Base-by-base conservation (phyloP, 495 filamentous ascomycete species). In the Lentithecium fluviatile region DNA sequence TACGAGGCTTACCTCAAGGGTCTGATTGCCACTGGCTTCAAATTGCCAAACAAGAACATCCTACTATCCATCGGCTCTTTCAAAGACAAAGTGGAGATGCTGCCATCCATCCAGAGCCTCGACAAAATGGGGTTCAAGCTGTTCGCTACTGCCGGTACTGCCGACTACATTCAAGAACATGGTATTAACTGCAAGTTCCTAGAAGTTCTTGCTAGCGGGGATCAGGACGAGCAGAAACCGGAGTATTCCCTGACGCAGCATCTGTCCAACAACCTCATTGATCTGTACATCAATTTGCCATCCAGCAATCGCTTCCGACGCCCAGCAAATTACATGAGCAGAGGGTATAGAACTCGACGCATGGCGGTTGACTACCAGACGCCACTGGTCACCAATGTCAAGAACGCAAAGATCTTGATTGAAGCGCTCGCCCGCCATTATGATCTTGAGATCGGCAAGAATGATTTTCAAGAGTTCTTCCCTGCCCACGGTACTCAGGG, bases 361-460 rank as follows among this genome's bases (percentile, higher is more conserved):
- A 96, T 98, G 94, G 94, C 94, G 25, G 94, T 98, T 20, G 94
- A 98, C 74, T 98, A 97, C 75, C 93, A 97, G 74, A 95, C 93
- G 40, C 94, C 94, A 38, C 76, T 98, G 65, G 91, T 98, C 26
- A 98, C 94, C 47, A 98, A 98, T 69, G 94, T 98, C 69, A 98
- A 98, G 82, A 98, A 97, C 68, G 94, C 94, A 40, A 98, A 98
- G 80, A 88, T 98, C 54, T 73, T 98, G 45, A 88, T 98, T 64
- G 94, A 98, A 74, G 94, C 94, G 15, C 87, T 98, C 62, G 85
- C 91, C 53, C 84, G 94, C 38, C 85, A 95, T 70, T 95, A 87
- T 68, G 84, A 90, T 60, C 78, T 98, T 37, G 82, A 91, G 37
- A 83, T 97, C 60, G 81, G 84, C 71, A 84, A 84, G 40, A 80